Base-by-base conservation (phyloP, 1,139 yeast species). In the Debaryomyces coudertii region DNA sequence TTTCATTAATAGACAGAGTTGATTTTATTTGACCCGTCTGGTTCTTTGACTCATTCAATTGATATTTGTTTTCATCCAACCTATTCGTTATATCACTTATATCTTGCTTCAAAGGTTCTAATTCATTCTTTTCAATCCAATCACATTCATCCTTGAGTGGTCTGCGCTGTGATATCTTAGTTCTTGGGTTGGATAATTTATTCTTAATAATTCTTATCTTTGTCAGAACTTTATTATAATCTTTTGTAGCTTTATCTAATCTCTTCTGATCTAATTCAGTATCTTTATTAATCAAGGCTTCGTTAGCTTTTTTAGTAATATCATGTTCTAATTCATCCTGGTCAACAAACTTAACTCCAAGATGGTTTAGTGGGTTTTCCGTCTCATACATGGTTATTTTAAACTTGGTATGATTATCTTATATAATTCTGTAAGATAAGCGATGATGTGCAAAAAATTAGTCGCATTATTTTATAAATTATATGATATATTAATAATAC, bases 261-360 rank as follows among this genome's bases (percentile, higher is more conserved):
- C 98, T 74, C 52, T 84, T 86, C 47, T 76, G 69, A 55, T 93
- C 99, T 39, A 86, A 69, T 54, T 87, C 96, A 4, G 79, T 67
- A 47, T 89, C 92, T 47, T 85, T 82, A 40, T 76, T 67, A 2
- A 77, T 68, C 47, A 90, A 74, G 4, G 79, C 82, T 43, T 72
- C 72, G 52, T 83, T 83, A 1, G 97, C 97, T 65, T 80, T 72
- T 40, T 73, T 73, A 12, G 90, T 90, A 34, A 92, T 85, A 49
- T 79, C 71, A 40, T 81, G 71, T 57, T 90, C 98, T 14, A 92
- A 68, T 18, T 83, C 83, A 47, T 79, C 83, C 62, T 92, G 97
- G 54, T 87, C 90, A 50, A 89, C 81, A 4, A 87, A 70, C 56
- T 71, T 72, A 40, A 68, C 69, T 14, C 72, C 73, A 9, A 70